phyloP scores from a whole-genome alignment of 2,329 filamentous ascomycete species.

The Beauveria varroae region DNA sequence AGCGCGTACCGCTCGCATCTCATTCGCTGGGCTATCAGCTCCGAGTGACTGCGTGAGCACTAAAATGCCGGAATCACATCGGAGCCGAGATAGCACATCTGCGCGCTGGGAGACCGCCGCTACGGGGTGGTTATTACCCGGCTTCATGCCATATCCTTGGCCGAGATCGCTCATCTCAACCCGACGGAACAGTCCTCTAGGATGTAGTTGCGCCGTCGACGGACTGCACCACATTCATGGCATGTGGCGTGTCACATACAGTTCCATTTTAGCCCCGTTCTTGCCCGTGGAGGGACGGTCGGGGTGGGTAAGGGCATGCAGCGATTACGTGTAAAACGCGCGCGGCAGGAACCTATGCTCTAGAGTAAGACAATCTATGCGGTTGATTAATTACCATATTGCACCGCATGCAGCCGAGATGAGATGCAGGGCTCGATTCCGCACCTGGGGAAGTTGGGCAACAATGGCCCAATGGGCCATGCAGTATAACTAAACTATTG shows the following conservation, averaged over 20 bases:
- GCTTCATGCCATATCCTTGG: neutral
- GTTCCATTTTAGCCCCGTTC: neutral
- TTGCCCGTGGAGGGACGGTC: neutral
- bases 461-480: neutral
- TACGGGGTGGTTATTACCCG: neutral
- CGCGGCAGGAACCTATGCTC: neutral
- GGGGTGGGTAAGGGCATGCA: neutral
- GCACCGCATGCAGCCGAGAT: constrained; percentile 2
- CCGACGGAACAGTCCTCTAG: neutral
- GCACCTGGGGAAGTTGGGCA: constrained; percentile 1
- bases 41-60: neutral
- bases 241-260: neutral
- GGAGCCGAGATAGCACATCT: neutral
- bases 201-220: neutral
- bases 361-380: constrained; percentile 3
- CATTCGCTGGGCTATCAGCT: neutral
- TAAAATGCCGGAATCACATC: constrained; percentile 7
- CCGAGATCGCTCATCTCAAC: neutral
- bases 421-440: neutral
- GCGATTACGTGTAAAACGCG: neutral
- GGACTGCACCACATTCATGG: neutral
- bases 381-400: neutral
- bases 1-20: constrained; percentile 3
- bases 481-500: constrained; percentile 1
- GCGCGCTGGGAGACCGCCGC: neutral